A percentile compares a stretch with the other conserved stretches of the same genome.
These are phyloP conservation scores for Aspergillus sp. DNA, from an alignment of 2,329 filamentous ascomycete genomes.

Conservation along the genomic window DNA sequence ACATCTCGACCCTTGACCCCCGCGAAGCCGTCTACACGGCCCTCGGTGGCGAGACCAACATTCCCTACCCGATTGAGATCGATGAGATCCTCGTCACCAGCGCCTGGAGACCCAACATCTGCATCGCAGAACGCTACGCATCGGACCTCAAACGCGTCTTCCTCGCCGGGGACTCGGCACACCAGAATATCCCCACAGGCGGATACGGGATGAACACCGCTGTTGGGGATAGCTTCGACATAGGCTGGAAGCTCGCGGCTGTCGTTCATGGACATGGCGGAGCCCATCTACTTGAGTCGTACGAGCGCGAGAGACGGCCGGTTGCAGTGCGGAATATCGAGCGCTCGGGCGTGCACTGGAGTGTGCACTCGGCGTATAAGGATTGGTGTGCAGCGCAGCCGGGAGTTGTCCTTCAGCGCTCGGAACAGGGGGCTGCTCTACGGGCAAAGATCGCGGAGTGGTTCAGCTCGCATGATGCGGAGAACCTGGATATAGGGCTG, in stretches of 20 bases:
- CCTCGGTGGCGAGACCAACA: conserved; percentile 25
- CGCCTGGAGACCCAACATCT: conserved; percentile 35
- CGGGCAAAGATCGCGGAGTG: background rate
- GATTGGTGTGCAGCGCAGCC: conserved; percentile 24
- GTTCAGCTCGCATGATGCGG: background rate
- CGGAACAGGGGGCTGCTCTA: background rate
- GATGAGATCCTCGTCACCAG: conserved; percentile 39
- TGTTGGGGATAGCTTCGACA: conserved; percentile 40
- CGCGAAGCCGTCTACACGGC: conserved; percentile 28
- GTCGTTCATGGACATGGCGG: conserved; percentile 26
- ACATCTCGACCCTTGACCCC: conserved; percentile 27
- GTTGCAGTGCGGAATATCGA: conserved; percentile 22
- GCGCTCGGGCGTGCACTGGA: background rate
- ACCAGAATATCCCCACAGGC: conserved; percentile 39
- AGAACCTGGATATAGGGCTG: background rate
- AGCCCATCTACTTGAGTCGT: conserved; percentile 29
- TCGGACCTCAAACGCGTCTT: conserved; percentile 28
- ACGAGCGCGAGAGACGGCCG: conserved; percentile 30
- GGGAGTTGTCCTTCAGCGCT: conserved; percentile 1
- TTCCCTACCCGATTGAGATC: conserved; percentile 29
- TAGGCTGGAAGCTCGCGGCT: conserved; percentile 41
- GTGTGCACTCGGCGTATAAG: conserved; percentile 18
- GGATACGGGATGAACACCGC: conserved; percentile 47
- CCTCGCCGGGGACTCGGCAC: conserved; percentile 36
- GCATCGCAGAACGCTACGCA: conserved; percentile 31